A percentile compares a stretch with the other conserved stretches of the same genome.
These are phyloP conservation scores for Mortierella sp. DNA, from an alignment of 371 early-diverging fungal species.

Conservation along the genomic window DNA sequence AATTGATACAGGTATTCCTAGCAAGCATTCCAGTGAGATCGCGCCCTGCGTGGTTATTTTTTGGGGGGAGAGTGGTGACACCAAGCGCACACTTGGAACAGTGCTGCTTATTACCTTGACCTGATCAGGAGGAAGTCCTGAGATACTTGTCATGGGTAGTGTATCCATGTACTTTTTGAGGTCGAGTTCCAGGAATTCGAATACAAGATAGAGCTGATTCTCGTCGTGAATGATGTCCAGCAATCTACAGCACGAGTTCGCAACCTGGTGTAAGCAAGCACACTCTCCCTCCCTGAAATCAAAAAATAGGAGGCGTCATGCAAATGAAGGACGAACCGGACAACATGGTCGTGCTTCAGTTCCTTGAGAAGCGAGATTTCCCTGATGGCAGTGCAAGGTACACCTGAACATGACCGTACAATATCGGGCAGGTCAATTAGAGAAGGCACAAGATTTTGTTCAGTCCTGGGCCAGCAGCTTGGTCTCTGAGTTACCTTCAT, in stretches of 20 bases:
- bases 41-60: background rate
- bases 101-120: conserved; percentile 36
- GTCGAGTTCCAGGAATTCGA: conserved; percentile 97
- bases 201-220: conserved; percentile 93
- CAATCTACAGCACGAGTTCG: conserved; percentile 65
- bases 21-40: conserved; percentile 1
- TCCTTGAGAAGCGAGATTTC: conserved; percentile 99
- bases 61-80: background rate
- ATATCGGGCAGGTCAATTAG: background rate
- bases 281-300: conserved; percentile 1
- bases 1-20: conserved; percentile 95
- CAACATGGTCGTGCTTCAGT: conserved; percentile 91
- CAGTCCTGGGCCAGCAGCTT: too few relatives aligned
- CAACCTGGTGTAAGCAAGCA: background rate
- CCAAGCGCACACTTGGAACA: too few relatives aligned
- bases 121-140: conserved; percentile 44
- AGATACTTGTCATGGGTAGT: conserved; percentile 19
- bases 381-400: conserved; percentile 94
- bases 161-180: conserved; percentile 94
- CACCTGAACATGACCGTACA: conserved; percentile 43
- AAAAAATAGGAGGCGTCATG: conserved; percentile 24
- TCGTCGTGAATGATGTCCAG: conserved; percentile 89
- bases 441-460: background rate
- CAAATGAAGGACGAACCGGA: conserved; percentile 67
- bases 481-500: conserved; percentile 73